phyloP scores from a whole-genome alignment of 75 land plant genomes.

The Pinus albicaulis region DNA sequence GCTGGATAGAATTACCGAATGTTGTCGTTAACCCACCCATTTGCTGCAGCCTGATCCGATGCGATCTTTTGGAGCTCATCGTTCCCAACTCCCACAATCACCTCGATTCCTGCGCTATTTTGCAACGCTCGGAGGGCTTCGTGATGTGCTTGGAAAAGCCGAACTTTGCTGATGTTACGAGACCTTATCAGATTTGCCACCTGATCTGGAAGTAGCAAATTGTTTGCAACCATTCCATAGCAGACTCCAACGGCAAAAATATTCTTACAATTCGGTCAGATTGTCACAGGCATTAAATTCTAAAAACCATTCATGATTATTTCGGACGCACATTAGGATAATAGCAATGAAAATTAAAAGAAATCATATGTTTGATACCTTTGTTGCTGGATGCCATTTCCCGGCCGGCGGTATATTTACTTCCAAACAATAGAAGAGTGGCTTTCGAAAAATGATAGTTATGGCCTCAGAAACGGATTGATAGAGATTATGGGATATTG shows the following conservation, averaged over 20 bases:
- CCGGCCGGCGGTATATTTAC: no score
- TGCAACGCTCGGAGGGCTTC: constrained; percentile 23
- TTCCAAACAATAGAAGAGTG: no score
- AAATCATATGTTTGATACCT: no score
- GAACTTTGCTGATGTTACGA: constrained; percentile 8
- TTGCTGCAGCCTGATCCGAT: not conserved
- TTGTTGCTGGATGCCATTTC: no score
- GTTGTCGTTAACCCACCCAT: constrained; percentile 7
- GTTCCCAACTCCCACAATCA: constrained; percentile 8
- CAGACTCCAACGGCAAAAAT: not conserved
- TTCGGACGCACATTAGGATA: no score
- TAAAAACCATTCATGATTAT: no score
- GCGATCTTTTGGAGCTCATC: not conserved
- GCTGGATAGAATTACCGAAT: not conserved
- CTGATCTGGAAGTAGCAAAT: constrained; percentile 18
- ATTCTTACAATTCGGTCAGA: no score
- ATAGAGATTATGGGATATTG: no score
- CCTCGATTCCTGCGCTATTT: constrained; percentile 19
- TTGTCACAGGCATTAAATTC: no score
- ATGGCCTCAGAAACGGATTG: no score
- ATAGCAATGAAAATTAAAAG: no score
- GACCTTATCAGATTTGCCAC: constrained; percentile 14
- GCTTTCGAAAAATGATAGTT: no score
- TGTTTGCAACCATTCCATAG: not conserved
- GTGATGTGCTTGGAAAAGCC: constrained; percentile 24